phyloP scores from a whole-genome alignment of 345 rosid species.

The Brassica cretica region DNA sequence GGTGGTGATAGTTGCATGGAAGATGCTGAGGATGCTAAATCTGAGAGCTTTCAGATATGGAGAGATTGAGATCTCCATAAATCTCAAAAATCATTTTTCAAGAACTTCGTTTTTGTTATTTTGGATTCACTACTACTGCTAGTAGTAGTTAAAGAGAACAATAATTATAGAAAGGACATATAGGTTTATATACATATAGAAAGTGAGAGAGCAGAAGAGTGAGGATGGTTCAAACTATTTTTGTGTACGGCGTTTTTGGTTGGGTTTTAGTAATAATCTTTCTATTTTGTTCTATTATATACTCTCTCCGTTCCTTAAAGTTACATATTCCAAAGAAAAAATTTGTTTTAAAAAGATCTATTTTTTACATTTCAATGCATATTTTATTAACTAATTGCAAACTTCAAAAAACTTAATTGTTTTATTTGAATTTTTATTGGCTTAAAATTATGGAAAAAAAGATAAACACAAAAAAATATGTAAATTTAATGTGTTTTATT shows the following conservation, averaged over 20 bases:
- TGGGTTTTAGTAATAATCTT: conserved; percentile 17
- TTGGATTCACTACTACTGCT: conserved; percentile 21
- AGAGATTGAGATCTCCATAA: conserved; percentile 48
- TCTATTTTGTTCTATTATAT: background rate
- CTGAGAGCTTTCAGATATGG: conserved; percentile 50
- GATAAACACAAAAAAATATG: no score
- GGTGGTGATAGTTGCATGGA: conserved; percentile 76
- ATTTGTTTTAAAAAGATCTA: no score
- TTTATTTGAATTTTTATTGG: no score
- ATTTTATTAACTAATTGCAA: no score
- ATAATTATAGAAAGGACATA: conserved; percentile 30
- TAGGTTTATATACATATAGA: conserved; percentile 5
- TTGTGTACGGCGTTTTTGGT: conserved; percentile 7
- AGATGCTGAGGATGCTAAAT: conserved; percentile 70
- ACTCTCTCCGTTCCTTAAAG: background rate
- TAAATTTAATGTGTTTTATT: no score
- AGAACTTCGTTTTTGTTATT: conserved; percentile 27
- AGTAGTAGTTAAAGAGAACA: conserved; percentile 28
- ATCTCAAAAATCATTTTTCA: conserved; percentile 50
- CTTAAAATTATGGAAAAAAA: no score
- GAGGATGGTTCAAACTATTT: conserved; percentile 15
- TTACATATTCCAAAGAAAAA: no score
- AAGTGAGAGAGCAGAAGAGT: background rate
- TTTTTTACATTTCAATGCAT: no score
- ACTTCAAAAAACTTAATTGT: no score